Base-by-base conservation (phyloP, 768 basidiomycete genomes). In the Agaricus subrufescens region DNA sequence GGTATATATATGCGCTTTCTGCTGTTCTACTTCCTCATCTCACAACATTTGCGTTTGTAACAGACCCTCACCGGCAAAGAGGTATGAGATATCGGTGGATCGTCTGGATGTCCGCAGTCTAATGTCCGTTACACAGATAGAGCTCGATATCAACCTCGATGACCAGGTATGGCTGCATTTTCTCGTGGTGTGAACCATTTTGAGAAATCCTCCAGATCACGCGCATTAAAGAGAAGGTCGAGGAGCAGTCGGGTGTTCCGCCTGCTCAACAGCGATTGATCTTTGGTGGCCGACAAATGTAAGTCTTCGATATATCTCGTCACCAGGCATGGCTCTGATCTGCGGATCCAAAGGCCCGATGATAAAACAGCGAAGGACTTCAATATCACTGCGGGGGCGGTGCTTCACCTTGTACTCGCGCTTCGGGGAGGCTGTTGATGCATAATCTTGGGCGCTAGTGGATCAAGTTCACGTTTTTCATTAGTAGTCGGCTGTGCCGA, bases 21-120 rank as follows among this genome's bases (percentile, higher is more conserved):
- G 25, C 44, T 27, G 39, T 39, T 42, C 48, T 46, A 42, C 42
- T 31, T 29, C 59, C 46, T 46, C 62, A 30, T 48, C 25, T 30
- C 38, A 48, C 59, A 48, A 52, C 53, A n/a, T 19, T 8, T 34
- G 19, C 15, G 1, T 26, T 19, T 45, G 25, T 23, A 34, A 48
- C 42, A 98, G 94, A 96, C 94, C 46, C 82, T 98, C 42, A 98
- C 96, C 47, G 96, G 96, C 59, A 98, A 97, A 73, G 96, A 98
- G 86, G 96, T 94, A 66, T 58, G 55, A 4, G 27, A n/a, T 15
- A 39, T 23, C 25, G 65, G 60, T 14, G 38, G 37, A 42, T 53
- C 25, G 19, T 23, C 23, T 39, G 29, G 52, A 46, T 60, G 56
- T 43, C 54, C 46, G 27, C 54, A 29, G 42, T 40, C 38, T 10